Base-by-base conservation (phyloP, 768 basidiomycete genomes). In the Pisolithus sp. region DNA sequence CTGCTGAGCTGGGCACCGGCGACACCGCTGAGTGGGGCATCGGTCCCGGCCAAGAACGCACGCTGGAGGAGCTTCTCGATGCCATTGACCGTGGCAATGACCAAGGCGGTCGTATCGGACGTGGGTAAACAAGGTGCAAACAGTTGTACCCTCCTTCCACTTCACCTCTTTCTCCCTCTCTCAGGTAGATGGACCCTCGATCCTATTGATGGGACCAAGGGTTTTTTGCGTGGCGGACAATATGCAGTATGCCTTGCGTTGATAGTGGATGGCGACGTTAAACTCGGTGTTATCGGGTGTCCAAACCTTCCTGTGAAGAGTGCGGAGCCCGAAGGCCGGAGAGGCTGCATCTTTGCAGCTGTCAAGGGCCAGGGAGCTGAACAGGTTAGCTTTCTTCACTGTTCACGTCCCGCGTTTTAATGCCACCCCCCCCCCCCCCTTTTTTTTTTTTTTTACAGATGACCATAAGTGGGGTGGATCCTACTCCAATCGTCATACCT, bases 151-250 rank as follows among this genome's bases (percentile, higher is more conserved):
- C 50, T 36, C 43, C 40, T 46, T 10, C 20, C 21, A n/a, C 26
- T 15, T 18, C 15, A 24, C 50, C 31, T 34, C 34, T 51, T 26
- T 36, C 42, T 21, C 56, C 17, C 28, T 24, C n/a, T 36, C 7
- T 26, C 45, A 89, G 88, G 86, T 24, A 84, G 88, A 76, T 92
- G 89, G 89, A 88, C 86, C 1, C 80, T 90, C 47, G 88, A 89
- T 65, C 87, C 89, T 47, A 92, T 96, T 52, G 93, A 95, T 67
- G 93, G 93, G 7, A 96, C 93, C 8, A 92, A 91, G 63, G 93
- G 93, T 1, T 94, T 96, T 74, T 75, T 95, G 20, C 81, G 93
- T 4, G 91, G 91, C 4, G 91, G 86, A 52, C 93, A 96, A 67
- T 96, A 92, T 63, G 93, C 93, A 5, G 89, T 96, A 18, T 95